These are phyloP conservation scores for Elongisporangium anandrum DNA, from an alignment of 352 stramenopile species.

Conservation along the genomic window DNA sequence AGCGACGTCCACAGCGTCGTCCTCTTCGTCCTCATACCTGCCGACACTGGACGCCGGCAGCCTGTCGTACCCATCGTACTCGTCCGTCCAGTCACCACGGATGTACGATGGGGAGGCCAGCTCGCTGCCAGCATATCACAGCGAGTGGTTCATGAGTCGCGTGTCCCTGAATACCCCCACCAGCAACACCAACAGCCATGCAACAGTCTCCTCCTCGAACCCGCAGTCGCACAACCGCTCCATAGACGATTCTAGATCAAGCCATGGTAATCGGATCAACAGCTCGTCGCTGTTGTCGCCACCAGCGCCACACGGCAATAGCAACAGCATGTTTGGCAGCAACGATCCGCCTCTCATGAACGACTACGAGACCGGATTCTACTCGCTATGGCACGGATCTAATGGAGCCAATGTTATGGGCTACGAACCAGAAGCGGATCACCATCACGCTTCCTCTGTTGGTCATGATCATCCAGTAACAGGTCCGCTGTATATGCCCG, in stretches of 20 bases:
- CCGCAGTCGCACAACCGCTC: neutral
- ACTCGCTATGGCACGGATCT: slow-evolving; percentile 61
- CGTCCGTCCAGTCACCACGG: neutral
- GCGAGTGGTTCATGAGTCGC: neutral
- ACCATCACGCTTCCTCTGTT: neutral
- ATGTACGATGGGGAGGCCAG: neutral
- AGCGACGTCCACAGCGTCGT: neutral
- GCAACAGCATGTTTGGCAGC: slow-evolving; percentile 37
- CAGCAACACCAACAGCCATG: neutral
- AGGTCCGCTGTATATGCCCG: slow-evolving; percentile 22
- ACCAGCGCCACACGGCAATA: neutral
- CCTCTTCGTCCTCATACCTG: slow-evolving; percentile 3
- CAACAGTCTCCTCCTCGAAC: neutral
- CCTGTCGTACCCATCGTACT: neutral
- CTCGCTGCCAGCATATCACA: neutral
- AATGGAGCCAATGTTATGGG: slow-evolving; percentile 34
- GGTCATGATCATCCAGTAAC: neutral
- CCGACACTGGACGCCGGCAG: slow-evolving; percentile 9
- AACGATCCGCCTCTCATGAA: slow-evolving; percentile 15
- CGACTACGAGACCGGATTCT: slow-evolving; percentile 65
- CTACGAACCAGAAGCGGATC: slow-evolving; percentile 42
- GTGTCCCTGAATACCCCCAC: neutral
- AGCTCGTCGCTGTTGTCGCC: neutral
- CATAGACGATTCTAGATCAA: neutral
- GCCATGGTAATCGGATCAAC: neutral